Percentiles rank a stretch among this genome's conserved stretches.
These are phyloP conservation scores for Mycena belliarum DNA, from an alignment of 768 basidiomycete species.

Conservation along the genomic window DNA sequence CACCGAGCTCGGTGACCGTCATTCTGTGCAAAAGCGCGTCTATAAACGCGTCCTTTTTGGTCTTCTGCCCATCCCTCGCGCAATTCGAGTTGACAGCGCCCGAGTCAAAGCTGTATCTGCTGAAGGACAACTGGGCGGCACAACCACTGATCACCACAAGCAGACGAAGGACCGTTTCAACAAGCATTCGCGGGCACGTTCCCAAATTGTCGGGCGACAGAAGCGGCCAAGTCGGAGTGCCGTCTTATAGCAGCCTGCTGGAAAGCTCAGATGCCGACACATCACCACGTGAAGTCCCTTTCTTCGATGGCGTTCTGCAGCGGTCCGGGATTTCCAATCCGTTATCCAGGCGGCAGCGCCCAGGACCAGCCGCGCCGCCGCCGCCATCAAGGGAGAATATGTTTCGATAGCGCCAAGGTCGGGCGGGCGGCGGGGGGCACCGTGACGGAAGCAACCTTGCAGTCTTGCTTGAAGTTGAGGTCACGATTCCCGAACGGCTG, in stretches of 20 bases:
- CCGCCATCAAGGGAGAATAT: too few species aligned
- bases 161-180: constrained; percentile 2
- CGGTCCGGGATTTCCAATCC: neutral
- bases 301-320: neutral
- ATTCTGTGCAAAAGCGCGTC: constrained; percentile 18
- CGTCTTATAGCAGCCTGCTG: neutral
- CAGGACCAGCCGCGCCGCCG: too few species aligned
- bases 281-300: constrained; percentile 12
- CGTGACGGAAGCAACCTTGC: too few species aligned
- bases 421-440: too few species aligned
- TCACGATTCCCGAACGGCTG: too few species aligned
- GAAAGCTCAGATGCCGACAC: constrained; percentile 5
- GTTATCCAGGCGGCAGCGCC: too few species aligned
- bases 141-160: constrained; percentile 2
- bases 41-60: constrained; percentile 18
- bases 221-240: too few species aligned
- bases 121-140: constrained; percentile 9
- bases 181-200: constrained; percentile 1
- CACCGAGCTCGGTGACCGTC: constrained; percentile 20
- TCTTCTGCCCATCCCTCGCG: constrained; percentile 5
- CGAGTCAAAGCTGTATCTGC: constrained; percentile 18
- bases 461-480: too few species aligned
- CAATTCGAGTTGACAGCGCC: constrained; percentile 10
- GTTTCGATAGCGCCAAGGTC: too few species aligned
- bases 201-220: neutral